Conservation (phyloP, 169 alveolate genomes). For the Plasmodium gonderi region DNA sequence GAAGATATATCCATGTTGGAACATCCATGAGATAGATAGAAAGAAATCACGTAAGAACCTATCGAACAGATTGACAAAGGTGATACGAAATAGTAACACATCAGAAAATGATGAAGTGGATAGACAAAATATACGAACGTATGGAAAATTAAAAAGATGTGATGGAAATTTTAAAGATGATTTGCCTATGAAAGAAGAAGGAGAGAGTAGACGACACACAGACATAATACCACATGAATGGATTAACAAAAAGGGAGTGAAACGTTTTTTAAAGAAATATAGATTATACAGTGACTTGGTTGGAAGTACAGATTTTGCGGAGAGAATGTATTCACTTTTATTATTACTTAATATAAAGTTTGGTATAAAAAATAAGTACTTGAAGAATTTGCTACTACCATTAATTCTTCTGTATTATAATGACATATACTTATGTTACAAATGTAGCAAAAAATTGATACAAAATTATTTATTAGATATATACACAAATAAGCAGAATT, state of each 20-base stretch:
- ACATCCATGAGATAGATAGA: too few species aligned
- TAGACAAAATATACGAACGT: not conserved
- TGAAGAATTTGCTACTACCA: conserved; percentile 21
- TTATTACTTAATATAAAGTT: conserved; percentile 20
- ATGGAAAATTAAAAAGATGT: not conserved
- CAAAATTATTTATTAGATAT: conserved; percentile 38
- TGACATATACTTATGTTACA: conserved; percentile 28
- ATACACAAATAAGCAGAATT: conserved; percentile 1
- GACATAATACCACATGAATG: too few species aligned
- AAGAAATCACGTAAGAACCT: not conserved
- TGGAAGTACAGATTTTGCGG: conserved; percentile 24
- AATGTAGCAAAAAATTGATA: conserved; percentile 28
- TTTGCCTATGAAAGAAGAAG: not conserved
- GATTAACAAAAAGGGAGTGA: not conserved
- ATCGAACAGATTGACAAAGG: not conserved
- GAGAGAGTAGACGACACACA: too few species aligned
- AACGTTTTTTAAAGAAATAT: not conserved
- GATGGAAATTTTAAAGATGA: not conserved
- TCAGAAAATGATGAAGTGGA: not conserved
- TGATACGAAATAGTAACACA: not conserved
- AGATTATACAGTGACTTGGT: conserved; percentile 7
- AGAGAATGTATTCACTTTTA: not conserved
- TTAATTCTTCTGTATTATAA: conserved; percentile 35
- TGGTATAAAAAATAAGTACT: conserved; percentile 9
- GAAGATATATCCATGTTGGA: too few species aligned